A percentile compares a stretch with the other conserved stretches of the same genome.
Evolutionary conservation across 106 monocot genomes (phyloP).

Genomic region (Platanthera zijinensis): DNA sequence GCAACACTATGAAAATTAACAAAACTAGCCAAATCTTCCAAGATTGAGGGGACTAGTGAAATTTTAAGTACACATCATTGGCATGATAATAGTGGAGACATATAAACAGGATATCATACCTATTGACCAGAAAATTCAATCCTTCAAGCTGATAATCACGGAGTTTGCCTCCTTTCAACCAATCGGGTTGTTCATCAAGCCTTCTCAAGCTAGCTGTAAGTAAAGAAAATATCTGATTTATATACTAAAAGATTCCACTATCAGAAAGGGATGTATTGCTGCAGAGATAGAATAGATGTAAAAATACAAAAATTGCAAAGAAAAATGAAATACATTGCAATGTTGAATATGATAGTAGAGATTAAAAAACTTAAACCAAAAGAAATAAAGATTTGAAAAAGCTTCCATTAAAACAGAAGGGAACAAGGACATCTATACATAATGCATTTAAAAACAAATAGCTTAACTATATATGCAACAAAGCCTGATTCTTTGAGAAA

Average conservation of each 20-base stretch:
- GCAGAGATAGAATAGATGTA: neutral
- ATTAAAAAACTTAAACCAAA: neutral
- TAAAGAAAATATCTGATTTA: slow-evolving; percentile 9
- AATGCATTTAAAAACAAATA: neutral
- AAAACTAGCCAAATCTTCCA: too few relatives aligned
- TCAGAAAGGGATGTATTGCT: neutral
- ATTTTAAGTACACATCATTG: neutral
- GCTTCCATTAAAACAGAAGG: neutral
- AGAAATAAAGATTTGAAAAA: neutral
- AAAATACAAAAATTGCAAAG: neutral
- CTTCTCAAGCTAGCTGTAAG: slow-evolving; percentile 82
- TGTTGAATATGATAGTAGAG: neutral
- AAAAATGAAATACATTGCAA: neutral
- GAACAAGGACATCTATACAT: slow-evolving; percentile 2
- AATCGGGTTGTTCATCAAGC: slow-evolving; percentile 96
- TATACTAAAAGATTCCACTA: neutral
- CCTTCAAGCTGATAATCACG: slow-evolving; percentile 99
- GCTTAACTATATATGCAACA: too few relatives aligned
- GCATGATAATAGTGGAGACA: neutral
- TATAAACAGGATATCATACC: slow-evolving; percentile 30
- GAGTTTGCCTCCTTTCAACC: slow-evolving; percentile 94
- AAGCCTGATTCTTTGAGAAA: neutral
- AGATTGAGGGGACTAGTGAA: neutral
- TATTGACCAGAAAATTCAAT: slow-evolving; percentile 98
- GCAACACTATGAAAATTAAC: too few relatives aligned